phyloP scores from a whole-genome alignment of 805 yeast species.

The Teunomyces barrocoloradensis region DNA sequence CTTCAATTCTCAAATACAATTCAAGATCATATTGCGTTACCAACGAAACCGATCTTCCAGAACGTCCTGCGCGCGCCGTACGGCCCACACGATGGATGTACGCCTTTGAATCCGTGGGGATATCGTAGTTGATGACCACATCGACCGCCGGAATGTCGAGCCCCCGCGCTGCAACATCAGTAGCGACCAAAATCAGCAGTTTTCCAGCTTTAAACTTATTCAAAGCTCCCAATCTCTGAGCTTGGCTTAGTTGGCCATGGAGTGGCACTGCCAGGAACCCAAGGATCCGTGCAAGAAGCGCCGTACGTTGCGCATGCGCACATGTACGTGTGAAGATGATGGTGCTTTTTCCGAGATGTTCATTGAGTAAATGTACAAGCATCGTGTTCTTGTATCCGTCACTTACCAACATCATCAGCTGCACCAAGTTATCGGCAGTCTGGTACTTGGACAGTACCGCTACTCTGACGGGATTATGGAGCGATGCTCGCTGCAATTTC shows the following conservation, averaged over 20 bases:
- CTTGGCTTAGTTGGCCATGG: slow-evolving; percentile 87
- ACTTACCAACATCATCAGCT: slow-evolving; percentile 85
- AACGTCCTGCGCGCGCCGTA: slow-evolving; percentile 91
- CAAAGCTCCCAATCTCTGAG: slow-evolving; percentile 78
- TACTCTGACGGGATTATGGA: slow-evolving; percentile 83
- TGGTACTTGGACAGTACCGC: slow-evolving; percentile 86
- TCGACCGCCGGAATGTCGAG: slow-evolving; percentile 81
- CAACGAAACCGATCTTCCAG: slow-evolving; percentile 82
- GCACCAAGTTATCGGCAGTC: slow-evolving; percentile 91
- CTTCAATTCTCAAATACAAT: slow-evolving; percentile 82
- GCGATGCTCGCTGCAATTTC: slow-evolving; percentile 89
- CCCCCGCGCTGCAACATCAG: slow-evolving; percentile 90
- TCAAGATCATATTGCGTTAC: slow-evolving; percentile 96
- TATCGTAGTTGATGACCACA: slow-evolving; percentile 72
- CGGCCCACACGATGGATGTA: slow-evolving; percentile 90
- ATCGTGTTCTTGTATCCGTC: slow-evolving; percentile 90
- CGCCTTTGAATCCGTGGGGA: slow-evolving; percentile 82
- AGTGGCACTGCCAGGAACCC: slow-evolving; percentile 90
- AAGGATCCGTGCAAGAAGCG: slow-evolving; percentile 71
- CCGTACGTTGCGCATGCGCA: slow-evolving; percentile 90
- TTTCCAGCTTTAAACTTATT: slow-evolving; percentile 76
- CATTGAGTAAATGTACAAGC: slow-evolving; percentile 78
- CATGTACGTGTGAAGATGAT: slow-evolving; percentile 93
- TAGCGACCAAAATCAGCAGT: slow-evolving; percentile 68
- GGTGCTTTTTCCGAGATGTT: slow-evolving; percentile 76